Percentiles rank a stretch among this genome's conserved stretches.
These are phyloP conservation scores for Geranium brycei DNA, from an alignment of 345 rosid species.

Conservation along the genomic window DNA sequence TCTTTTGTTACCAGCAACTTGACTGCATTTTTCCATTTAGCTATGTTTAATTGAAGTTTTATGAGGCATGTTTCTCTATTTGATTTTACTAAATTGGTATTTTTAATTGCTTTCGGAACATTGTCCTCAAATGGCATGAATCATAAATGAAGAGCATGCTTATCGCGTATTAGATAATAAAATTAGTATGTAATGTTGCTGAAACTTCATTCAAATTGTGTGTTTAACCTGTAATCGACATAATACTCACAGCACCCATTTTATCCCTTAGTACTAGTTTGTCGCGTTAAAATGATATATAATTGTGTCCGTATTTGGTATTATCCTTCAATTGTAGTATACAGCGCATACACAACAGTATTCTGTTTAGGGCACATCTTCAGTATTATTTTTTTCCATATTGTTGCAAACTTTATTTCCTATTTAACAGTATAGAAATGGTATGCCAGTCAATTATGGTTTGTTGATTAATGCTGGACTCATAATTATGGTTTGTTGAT, in stretches of 20 bases:
- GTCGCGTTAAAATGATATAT: too few species aligned
- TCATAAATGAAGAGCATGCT: not conserved
- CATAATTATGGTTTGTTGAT: too few species aligned
- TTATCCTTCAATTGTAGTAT: too few species aligned
- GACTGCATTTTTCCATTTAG: not conserved
- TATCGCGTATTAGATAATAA: not conserved
- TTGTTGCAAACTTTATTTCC: not conserved
- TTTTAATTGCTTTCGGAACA: not conserved
- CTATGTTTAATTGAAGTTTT: not conserved
- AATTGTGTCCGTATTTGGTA: too few species aligned
- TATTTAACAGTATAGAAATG: too few species aligned
- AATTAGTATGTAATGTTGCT: not conserved
- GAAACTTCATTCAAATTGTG: not conserved
- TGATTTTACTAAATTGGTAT: not conserved
- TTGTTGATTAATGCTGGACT: not conserved
- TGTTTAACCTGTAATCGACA: too few species aligned
- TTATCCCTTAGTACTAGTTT: not conserved
- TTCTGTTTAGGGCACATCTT: too few species aligned
- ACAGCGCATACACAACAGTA: too few species aligned
- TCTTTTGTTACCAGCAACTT: too few species aligned
- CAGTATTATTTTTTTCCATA: too few species aligned
- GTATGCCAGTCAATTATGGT: not conserved
- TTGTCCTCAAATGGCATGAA: not conserved
- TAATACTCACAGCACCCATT: too few species aligned
- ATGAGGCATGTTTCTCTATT: not conserved